Evolutionary conservation across 2,329 filamentous ascomycete genomes (phyloP), one percentile per base, ranked within the genome.

Genomic region (Colletotrichum plurivorum): DNA sequence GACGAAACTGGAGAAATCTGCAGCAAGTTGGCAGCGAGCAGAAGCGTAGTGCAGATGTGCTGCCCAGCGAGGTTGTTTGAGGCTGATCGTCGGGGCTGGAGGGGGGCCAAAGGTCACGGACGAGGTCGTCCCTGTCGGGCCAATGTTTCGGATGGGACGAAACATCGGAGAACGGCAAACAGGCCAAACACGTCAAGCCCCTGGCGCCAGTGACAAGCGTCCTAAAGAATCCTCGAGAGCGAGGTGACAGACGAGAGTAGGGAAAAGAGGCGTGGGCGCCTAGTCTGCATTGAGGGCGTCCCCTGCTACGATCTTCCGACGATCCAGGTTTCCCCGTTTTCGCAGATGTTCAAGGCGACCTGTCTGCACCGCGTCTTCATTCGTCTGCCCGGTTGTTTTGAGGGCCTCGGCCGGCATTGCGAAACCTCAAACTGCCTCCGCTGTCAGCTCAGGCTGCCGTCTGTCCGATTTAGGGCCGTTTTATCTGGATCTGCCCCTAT

Each of bases 71-170:
- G 64, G 54, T 67, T 56, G 62, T 45, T 45, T 59, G 57, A 57
- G 56, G 54, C 63, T 51, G 67, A 59, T 43, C 46, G 9, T 36
- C 36, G n/a, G 31, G 46, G 53, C 18, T 13, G 3, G 3, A 36
- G 8, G 7, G 31, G 31, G 31, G 31, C 31, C 31, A 9, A 36
- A 31, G 60, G 61, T 58, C 54, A 12, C 55, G 48, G 51, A 27
- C 67, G 53, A 61, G 53, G 67, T 36, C 54, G 52, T 64, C 69
- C 68, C 62, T 72, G 72, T 72, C 71, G 57, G 66, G 72, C 71
- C 64, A 69, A 68, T 73, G 72, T 73, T 73, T 73, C 66, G 70
- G 65, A 71, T 68, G 69, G 49, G 55, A 56, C 53, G 53, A 61
- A 71, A 67, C 61, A 67, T 69, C 45, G 62, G 67, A 57, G 51